phyloP scores from a whole-genome alignment of 495 filamentous ascomycete genomes.

The Emericellopsis terricola region DNA sequence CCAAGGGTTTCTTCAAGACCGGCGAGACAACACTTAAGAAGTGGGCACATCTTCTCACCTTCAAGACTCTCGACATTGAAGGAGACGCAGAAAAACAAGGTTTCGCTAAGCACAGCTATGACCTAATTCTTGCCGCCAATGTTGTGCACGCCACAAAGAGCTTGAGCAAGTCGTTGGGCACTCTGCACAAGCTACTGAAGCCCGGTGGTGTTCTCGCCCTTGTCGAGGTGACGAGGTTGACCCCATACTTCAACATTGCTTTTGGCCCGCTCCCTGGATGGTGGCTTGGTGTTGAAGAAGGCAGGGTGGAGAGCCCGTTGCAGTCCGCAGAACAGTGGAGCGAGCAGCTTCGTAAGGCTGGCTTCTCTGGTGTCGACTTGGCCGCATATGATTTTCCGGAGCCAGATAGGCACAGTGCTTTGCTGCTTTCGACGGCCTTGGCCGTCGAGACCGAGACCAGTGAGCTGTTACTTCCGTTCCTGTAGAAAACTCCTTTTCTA shows the following conservation, averaged over 20 bases:
- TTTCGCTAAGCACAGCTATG: slow-evolving; percentile 22
- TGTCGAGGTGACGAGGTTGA: slow-evolving; percentile 9
- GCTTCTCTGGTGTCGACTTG: slow-evolving; percentile 19
- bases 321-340: slow-evolving; percentile 10
- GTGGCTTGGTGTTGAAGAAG: slow-evolving; percentile 23
- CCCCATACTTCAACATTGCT: slow-evolving; percentile 10
- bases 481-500: no score
- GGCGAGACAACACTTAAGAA: slow-evolving; percentile 3
- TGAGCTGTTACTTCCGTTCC: background rate
- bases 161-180: slow-evolving; percentile 17
- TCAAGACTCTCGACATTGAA: slow-evolving; percentile 25
- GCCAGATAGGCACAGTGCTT: background rate
- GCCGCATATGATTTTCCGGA: slow-evolving; percentile 3
- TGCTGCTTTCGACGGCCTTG: background rate
- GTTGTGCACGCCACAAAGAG: slow-evolving; percentile 28
- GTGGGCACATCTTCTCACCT: slow-evolving; percentile 19
- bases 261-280: slow-evolving; percentile 22
- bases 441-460: background rate
- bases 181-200: slow-evolving; percentile 26
- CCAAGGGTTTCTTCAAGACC: slow-evolving; percentile 18
- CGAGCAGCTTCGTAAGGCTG: slow-evolving; percentile 8
- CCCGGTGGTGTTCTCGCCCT: slow-evolving; percentile 23
- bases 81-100: slow-evolving; percentile 21
- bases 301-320: slow-evolving; percentile 7
- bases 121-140: slow-evolving; percentile 26